Percentiles rank a stretch among this genome's conserved stretches.
Evolutionary conservation across 2,329 filamentous ascomycete genomes (phyloP).

Genomic region (Diaporthe citriasiana): DNA sequence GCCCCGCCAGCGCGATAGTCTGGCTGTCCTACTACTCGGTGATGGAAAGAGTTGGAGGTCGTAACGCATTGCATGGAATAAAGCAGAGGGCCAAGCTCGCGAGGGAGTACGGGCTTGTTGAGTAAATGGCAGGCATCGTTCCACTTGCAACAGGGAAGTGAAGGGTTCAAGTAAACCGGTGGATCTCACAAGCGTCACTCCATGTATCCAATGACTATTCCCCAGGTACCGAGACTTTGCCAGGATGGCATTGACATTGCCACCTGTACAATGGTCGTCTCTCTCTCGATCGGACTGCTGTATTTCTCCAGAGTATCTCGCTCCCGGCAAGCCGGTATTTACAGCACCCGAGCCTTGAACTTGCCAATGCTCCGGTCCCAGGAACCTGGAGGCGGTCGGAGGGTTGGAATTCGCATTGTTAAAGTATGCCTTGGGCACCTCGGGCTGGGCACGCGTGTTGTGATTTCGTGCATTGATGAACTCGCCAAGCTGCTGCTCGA

Average conservation of each 20-base stretch:
- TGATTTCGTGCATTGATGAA: constrained; percentile 40
- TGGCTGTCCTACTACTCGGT: not conserved
- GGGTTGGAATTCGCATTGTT: constrained; percentile 58
- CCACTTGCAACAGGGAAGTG: not conserved
- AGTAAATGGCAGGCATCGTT: not conserved
- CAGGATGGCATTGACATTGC: constrained; percentile 62
- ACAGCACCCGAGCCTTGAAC: not conserved
- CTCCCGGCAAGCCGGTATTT: not conserved
- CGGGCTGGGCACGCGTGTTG: constrained; percentile 42
- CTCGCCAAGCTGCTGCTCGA: constrained; percentile 59
- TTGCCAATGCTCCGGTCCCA: constrained; percentile 45
- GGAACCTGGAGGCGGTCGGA: constrained; percentile 57
- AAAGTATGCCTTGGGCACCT: constrained; percentile 51
- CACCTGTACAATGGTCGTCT: constrained; percentile 39
- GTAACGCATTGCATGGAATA: not conserved
- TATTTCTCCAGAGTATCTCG: not conserved
- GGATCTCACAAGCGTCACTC: constrained; percentile 58
- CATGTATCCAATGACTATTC: constrained; percentile 70
- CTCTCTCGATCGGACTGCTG: constrained; percentile 40
- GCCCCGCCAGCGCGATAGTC: not conserved
- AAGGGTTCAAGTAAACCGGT: not conserved
- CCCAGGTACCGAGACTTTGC: constrained; percentile 69
- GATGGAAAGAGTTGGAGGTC: not conserved
- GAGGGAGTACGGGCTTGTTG: not conserved
- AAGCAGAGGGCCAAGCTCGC: too few species aligned